A percentile compares a stretch with the other conserved stretches of the same genome.
phyloP scores from a whole-genome alignment of 139 green algal genomes.

The Ettlia oleoabundans region DNA sequence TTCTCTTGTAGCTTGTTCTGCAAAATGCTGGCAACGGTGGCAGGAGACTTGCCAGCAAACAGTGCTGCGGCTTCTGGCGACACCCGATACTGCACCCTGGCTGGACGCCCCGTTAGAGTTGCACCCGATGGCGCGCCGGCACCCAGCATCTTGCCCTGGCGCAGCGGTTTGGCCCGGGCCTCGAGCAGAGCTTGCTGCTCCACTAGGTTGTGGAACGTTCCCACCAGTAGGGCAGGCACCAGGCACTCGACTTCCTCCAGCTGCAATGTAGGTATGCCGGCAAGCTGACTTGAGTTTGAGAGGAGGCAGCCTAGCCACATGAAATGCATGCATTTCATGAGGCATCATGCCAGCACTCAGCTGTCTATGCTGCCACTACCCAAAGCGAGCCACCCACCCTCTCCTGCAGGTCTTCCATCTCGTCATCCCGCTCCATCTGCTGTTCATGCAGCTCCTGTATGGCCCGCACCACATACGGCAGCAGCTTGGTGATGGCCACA shows the following conservation, averaged over 20 bases:
- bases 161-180: neutral
- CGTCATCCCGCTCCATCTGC: neutral
- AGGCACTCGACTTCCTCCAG: too few species aligned
- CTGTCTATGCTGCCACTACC: neutral
- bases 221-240: neutral
- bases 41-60: neutral
- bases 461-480: neutral
- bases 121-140: neutral
- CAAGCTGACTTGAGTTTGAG: too few species aligned
- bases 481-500: neutral
- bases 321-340: too few species aligned
- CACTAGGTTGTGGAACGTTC: neutral
- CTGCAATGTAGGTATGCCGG: too few species aligned
- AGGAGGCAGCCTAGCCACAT: too few species aligned
- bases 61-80: neutral
- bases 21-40: neutral
- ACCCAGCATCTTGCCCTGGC: neutral
- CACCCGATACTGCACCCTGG: neutral
- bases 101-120: neutral
- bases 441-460: neutral
- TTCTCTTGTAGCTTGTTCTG: neutral
- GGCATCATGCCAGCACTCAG: too few species aligned
- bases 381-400: neutral
- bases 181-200: neutral
- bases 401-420: neutral